phyloP scores from a whole-genome alignment of 495 filamentous ascomycete genomes.

The Hypoxylon rickii region DNA sequence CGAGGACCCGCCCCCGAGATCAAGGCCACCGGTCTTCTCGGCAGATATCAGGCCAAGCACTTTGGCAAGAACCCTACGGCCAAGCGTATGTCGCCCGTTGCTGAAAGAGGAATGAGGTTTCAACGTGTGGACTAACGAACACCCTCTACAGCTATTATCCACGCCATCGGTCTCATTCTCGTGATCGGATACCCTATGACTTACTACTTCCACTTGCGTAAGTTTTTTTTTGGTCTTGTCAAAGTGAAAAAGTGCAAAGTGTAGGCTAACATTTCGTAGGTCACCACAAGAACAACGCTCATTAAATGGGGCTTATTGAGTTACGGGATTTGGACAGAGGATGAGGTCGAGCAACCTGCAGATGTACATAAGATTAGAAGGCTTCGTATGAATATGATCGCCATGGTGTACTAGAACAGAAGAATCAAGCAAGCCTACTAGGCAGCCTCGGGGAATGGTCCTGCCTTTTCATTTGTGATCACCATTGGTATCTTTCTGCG shows the following conservation, averaged over 20 bases:
- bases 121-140: conserved; percentile 29
- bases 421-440: conserved; percentile 23
- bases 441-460: no score
- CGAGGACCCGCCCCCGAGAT: conserved; percentile 81
- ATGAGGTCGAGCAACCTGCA: conserved; percentile 23
- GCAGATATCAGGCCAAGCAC: conserved; percentile 89
- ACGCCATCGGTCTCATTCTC: conserved; percentile 76
- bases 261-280: conserved; percentile 58
- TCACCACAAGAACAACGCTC: conserved; percentile 99
- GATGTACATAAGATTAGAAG: conserved; percentile 52
- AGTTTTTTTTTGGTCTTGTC: conserved; percentile 40
- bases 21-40: conserved; percentile 77
- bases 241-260: not conserved
- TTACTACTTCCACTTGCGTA: conserved; percentile 99
- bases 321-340: conserved; percentile 13
- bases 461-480: conserved; percentile 19
- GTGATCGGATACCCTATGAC: conserved; percentile 88
- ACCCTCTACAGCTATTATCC: conserved; percentile 71
- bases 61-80: conserved; percentile 89
- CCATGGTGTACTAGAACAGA: conserved; percentile 35
- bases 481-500: not conserved
- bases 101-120: conserved; percentile 9
- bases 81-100: conserved; percentile 70
- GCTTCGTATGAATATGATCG: conserved; percentile 24
- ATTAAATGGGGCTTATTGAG: conserved; percentile 60